These are phyloP conservation scores for Cladophialophora chaetospira DNA, from an alignment of 2,329 filamentous ascomycete species.

Conservation along the genomic window DNA sequence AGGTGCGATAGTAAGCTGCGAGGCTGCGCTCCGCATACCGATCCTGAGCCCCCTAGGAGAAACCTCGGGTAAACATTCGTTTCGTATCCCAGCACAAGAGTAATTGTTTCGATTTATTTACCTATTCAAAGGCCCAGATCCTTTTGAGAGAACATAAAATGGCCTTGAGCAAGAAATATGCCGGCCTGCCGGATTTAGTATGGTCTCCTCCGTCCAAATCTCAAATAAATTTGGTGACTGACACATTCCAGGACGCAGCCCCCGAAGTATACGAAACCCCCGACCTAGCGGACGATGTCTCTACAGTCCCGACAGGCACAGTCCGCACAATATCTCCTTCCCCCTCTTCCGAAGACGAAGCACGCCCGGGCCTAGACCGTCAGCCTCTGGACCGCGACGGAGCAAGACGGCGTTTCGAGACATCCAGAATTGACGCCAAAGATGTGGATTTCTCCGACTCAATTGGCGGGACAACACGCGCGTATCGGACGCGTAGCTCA, in stretches of 20 bases:
- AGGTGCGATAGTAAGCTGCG: no score
- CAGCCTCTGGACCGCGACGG: conserved; percentile 74
- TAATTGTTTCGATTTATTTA: no score
- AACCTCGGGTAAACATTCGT: no score
- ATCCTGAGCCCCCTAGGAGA: no score
- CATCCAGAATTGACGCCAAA: conserved; percentile 72
- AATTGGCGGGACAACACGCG: conserved; percentile 77
- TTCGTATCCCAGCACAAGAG: no score
- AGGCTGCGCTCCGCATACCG: no score
- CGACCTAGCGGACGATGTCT: conserved; percentile 85
- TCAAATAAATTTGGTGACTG: not conserved
- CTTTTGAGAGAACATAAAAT: conserved; percentile 46
- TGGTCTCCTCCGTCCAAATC: not conserved
- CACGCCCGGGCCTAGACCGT: conserved; percentile 68
- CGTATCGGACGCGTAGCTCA: conserved; percentile 75
- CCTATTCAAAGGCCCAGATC: not conserved
- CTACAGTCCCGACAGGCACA: conserved; percentile 67
- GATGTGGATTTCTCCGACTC: conserved; percentile 89
- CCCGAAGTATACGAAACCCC: conserved; percentile 97
- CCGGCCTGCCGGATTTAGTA: conserved; percentile 77
- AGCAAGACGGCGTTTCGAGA: conserved; percentile 77
- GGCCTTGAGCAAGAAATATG: conserved; percentile 80
- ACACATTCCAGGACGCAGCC: conserved; percentile 71
- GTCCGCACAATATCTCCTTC: conserved; percentile 58
- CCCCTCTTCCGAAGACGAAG: conserved; percentile 59